Evolutionary conservation across 257 asterid species (phyloP), one percentile per base, ranked within the genome.

Genomic region (Striga asiatica): DNA sequence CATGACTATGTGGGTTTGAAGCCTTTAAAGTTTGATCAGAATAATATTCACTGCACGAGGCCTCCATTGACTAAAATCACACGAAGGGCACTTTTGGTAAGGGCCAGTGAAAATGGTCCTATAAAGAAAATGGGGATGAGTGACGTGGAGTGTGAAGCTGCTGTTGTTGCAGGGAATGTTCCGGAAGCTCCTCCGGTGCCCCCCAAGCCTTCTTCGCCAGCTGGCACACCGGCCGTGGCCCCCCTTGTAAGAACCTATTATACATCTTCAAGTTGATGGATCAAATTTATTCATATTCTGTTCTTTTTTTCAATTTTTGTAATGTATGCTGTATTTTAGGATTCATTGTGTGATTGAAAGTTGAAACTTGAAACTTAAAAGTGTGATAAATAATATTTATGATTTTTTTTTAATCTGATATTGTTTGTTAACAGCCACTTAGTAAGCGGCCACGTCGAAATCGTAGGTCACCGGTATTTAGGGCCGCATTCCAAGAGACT

Each of bases 401-500:
- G 16, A 37, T 12, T 12, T 38, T 38, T 3, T 10, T 41, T 6
- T 16, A 29, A 0, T 29, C 5, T n/a, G 17, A 27, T 62, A 37
- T 68, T 65, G 23, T 51, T 60, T 70, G 54, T n/a, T 66, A 20
- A 60, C 88, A 91, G 98, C 79, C 75, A 55, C 50, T 91, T 46
- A 76, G 66, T 56, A 74, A 82, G 58, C 72, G 97, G 16, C 98
- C 97, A 2, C 94, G 95, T 57, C 76, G 98, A 69, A 91, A 91
- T 66, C 96, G 98, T 61, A 78, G 68, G 58, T 69, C 95, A 14
- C 80, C 89, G 1, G 81, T 71, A 4, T 22, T 80, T 60, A 80
- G 98, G 70, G 78, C 94, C 54, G 95, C 98, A 56, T 80, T 91
- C 63, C 95, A 91, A 55, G 98, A 91, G 71, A 87, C 98, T 34